These are phyloP conservation scores for Onygenales sp. DNA, from an alignment of 2,329 filamentous ascomycete genomes.

Conservation along the genomic window DNA sequence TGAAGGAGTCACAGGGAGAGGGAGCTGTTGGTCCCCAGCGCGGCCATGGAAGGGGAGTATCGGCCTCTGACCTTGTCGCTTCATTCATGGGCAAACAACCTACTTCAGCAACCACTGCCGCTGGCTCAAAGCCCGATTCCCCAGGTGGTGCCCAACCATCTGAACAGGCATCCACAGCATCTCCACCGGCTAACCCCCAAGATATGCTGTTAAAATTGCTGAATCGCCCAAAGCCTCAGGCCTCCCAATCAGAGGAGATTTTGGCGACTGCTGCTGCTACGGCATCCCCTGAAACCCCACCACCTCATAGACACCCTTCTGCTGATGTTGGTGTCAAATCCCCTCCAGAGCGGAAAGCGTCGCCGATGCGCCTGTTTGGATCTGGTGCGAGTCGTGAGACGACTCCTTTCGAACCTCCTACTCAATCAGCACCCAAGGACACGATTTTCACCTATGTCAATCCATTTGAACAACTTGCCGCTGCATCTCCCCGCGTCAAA, in stretches of 20 bases:
- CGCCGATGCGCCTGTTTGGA: slow-evolving; percentile 24
- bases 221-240: slow-evolving; percentile 54
- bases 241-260: slow-evolving; percentile 17
- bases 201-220: slow-evolving; percentile 79
- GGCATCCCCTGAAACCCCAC: slow-evolving; percentile 20
- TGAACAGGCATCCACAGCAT: slow-evolving; percentile 13
- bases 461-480: slow-evolving; percentile 60
- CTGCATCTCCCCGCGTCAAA: slow-evolving; percentile 53
- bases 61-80: slow-evolving; percentile 49
- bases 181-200: slow-evolving; percentile 54
- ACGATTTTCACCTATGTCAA: slow-evolving; percentile 62
- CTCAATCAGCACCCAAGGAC: slow-evolving; percentile 27
- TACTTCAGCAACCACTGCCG: slow-evolving; percentile 20
- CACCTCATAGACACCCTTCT: slow-evolving; percentile 8
- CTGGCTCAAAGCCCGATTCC: slow-evolving; percentile 17
- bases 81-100: slow-evolving; percentile 43
- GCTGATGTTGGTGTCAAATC: background rate
- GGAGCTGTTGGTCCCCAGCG: slow-evolving; percentile 9
- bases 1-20: slow-evolving; percentile 17
- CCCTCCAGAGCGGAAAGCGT: slow-evolving; percentile 12
- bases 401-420: slow-evolving; percentile 30
- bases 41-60: slow-evolving; percentile 33
- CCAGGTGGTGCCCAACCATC: slow-evolving; percentile 14
- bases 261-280: slow-evolving; percentile 19
- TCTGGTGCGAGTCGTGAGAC: slow-evolving; percentile 16